phyloP scores from a whole-genome alignment of 768 basidiomycete species.

The Peribolospora kevripleyi region DNA sequence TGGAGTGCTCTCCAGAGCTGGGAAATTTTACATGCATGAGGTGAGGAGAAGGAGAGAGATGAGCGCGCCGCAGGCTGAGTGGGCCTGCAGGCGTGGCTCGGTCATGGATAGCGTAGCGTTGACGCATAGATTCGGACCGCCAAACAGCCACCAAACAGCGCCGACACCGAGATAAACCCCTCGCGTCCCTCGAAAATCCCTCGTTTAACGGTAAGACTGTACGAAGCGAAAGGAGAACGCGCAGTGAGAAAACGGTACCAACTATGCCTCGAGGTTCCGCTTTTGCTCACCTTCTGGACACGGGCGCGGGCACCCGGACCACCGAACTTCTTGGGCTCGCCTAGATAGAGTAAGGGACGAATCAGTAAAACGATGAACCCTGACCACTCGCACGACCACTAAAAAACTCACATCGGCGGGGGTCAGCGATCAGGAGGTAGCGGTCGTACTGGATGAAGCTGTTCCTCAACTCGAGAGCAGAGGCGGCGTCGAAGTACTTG shows the following conservation, averaged over 20 bases:
- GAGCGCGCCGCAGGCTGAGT: too few relatives aligned
- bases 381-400: too few relatives aligned
- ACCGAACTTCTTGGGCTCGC: constrained; percentile 99
- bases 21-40: background rate
- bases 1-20: background rate
- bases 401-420: constrained; percentile 1
- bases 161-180: too few relatives aligned
- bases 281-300: constrained; percentile 69
- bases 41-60: background rate
- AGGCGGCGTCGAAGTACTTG: constrained; percentile 94
- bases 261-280: constrained; percentile 11
- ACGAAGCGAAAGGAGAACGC: background rate
- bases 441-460: constrained; percentile 83
- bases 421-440: constrained; percentile 22
- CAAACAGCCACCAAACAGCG: too few relatives aligned
- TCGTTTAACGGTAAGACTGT: constrained; percentile 15
- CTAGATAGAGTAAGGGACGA: constrained; percentile 84
- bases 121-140: too few relatives aligned
- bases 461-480: constrained; percentile 95
- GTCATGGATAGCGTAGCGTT: too few relatives aligned
- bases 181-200: background rate
- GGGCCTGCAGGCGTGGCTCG: too few relatives aligned
- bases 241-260: constrained; percentile 1
- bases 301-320: constrained; percentile 93
- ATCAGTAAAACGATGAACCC: too few relatives aligned